Conservation (phyloP, 352 stramenopile genomes). For the Phytophthora foliorum region DNA sequence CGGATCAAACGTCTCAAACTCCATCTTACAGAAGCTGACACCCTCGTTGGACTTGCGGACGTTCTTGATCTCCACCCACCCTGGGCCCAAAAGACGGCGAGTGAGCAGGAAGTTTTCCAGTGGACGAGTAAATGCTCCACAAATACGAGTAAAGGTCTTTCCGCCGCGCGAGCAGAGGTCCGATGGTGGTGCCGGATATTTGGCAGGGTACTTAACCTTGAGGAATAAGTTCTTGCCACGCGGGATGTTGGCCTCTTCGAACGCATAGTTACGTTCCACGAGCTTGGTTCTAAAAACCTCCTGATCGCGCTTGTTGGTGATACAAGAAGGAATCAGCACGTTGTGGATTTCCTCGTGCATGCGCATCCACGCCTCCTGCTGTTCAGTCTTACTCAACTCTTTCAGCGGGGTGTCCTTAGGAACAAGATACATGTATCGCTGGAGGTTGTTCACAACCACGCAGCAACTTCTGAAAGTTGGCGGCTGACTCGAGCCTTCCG, state of each 20-base stretch:
- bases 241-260: conserved; percentile 96
- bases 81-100: conserved; percentile 97
- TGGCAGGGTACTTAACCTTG: conserved; percentile 98
- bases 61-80: conserved; percentile 97
- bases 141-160: conserved; percentile 95
- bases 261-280: conserved; percentile 98
- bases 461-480: conserved; percentile 95
- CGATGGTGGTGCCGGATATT: conserved; percentile 87
- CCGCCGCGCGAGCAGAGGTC: conserved; percentile 92
- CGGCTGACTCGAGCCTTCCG: conserved; percentile 39
- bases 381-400: conserved; percentile 94
- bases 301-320: conserved; percentile 78
- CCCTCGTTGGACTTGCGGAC: conserved; percentile 76
- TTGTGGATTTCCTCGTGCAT: conserved; percentile 93
- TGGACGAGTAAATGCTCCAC: conserved; percentile 93
- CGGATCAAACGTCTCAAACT: conserved; percentile 93
- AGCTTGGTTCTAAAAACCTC: conserved; percentile 94
- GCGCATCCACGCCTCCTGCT: conserved; percentile 86
- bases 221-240: conserved; percentile 96
- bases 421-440: conserved; percentile 97
- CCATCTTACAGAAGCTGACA: conserved; percentile 94
- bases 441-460: conserved; percentile 95
- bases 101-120: conserved; percentile 99
- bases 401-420: conserved; percentile 59
- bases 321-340: conserved; percentile 90